Percentiles rank a stretch among this genome's conserved stretches.
Evolutionary conservation across 2,329 filamentous ascomycete genomes (phyloP).

Genomic region (Cercospora sp.): DNA sequence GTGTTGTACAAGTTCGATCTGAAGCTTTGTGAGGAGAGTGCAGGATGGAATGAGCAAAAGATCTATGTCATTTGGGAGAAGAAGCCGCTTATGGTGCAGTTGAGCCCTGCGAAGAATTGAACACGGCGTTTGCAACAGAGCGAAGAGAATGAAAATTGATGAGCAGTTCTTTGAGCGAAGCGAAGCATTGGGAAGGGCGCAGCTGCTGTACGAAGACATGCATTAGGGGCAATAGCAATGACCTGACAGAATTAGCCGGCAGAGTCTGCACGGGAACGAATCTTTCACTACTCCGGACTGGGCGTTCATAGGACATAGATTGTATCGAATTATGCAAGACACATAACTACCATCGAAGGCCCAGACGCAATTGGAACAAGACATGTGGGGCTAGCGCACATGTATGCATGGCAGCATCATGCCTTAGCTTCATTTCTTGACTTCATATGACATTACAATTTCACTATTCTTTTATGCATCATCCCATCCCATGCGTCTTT

Average conservation of each 20-base stretch:
- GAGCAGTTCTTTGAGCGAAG: background rate
- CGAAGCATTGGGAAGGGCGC: background rate
- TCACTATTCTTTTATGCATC: background rate
- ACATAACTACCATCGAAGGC: background rate
- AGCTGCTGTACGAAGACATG: background rate
- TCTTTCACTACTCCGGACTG: background rate
- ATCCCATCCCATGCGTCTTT: background rate
- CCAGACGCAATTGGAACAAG: background rate
- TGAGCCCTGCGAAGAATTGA: conserved; percentile 8
- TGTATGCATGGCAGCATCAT: background rate
- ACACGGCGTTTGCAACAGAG: too few species aligned
- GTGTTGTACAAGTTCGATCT: conserved; percentile 43
- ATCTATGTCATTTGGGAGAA: conserved; percentile 38
- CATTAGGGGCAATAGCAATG: background rate
- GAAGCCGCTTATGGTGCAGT: conserved; percentile 26
- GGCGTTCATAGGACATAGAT: background rate
- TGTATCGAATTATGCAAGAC: background rate
- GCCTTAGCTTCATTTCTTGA: background rate
- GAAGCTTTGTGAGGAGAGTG: conserved; percentile 31
- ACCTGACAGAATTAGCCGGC: background rate
- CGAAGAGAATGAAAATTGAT: background rate
- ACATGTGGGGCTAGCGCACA: background rate
- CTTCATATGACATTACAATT: background rate
- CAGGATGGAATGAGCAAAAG: conserved; percentile 37
- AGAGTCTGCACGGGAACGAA: background rate